Evolutionary conservation across 352 stramenopile species (phyloP).

Genomic region (Phytophthora chlamydospora): DNA sequence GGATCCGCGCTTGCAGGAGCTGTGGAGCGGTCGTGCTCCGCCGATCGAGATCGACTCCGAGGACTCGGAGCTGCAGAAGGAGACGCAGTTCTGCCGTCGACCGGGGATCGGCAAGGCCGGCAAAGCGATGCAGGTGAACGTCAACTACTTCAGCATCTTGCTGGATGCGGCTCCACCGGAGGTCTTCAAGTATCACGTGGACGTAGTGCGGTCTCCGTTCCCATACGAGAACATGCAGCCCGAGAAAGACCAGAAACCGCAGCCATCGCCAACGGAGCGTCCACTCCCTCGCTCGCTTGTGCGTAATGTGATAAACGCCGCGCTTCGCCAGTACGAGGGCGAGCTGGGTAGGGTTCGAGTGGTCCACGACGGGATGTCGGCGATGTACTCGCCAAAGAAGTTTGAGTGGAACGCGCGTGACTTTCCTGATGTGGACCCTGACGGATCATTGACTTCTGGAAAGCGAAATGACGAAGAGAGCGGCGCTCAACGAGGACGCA

Average conservation of each 20-base stretch:
- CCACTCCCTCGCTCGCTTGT: constrained; percentile 48
- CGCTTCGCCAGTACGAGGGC: constrained; percentile 44
- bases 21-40: constrained; percentile 41
- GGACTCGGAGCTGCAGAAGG: constrained; percentile 33
- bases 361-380: constrained; percentile 65
- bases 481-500: constrained; percentile 13
- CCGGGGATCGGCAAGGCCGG: constrained; percentile 37
- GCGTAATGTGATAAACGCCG: constrained; percentile 56
- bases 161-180: constrained; percentile 44
- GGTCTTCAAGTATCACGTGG: constrained; percentile 76
- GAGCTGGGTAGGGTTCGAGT: constrained; percentile 51
- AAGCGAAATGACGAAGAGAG: constrained; percentile 1
- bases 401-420: constrained; percentile 54
- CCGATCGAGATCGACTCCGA: constrained; percentile 27
- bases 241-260: constrained; percentile 21
- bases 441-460: constrained; percentile 18
- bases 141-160: constrained; percentile 66
- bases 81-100: constrained; percentile 47
- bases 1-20: constrained; percentile 47
- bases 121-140: constrained; percentile 35
- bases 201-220: constrained; percentile 42
- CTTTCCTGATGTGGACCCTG: constrained; percentile 57
- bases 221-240: constrained; percentile 29
- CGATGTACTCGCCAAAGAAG: constrained; percentile 50
- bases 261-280: constrained; percentile 46